Evolutionary conservation across 495 filamentous ascomycete genomes (phyloP).

Genomic region (Margaritispora aquatica): DNA sequence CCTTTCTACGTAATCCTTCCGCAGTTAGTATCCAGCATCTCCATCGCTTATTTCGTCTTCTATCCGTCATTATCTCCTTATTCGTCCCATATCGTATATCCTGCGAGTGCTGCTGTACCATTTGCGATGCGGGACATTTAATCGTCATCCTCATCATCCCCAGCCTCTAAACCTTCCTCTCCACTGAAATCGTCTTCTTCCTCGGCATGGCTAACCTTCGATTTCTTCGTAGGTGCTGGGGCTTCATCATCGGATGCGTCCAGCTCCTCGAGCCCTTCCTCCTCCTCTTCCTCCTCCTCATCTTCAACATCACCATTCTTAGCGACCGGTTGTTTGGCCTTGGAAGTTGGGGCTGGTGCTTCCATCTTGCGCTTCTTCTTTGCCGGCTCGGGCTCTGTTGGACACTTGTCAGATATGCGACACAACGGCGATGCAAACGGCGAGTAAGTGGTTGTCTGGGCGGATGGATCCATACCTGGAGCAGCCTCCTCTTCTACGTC

Average conservation of each 20-base stretch:
- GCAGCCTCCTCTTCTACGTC: slow-evolving; percentile 15
- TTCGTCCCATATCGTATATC: background rate
- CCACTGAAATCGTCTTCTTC: slow-evolving; percentile 10
- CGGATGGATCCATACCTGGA: background rate
- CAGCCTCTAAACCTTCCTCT: slow-evolving; percentile 5
- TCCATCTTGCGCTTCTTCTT: slow-evolving; percentile 2
- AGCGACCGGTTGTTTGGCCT: slow-evolving; percentile 11
- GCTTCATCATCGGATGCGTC: slow-evolving; percentile 1
- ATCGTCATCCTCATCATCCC: slow-evolving; percentile 13
- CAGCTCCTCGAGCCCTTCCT: slow-evolving; percentile 11
- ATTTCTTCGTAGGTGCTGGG: slow-evolving; percentile 14
- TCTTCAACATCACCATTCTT: slow-evolving; percentile 12
- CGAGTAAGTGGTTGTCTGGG: too few species aligned
- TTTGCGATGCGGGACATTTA: background rate
- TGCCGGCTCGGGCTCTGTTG: background rate
- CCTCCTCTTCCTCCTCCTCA: slow-evolving; percentile 18
- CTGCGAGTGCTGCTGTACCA: background rate
- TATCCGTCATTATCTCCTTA: too few species aligned
- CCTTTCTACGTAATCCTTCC: background rate
- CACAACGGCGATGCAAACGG: background rate
- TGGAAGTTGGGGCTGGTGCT: slow-evolving; percentile 9
- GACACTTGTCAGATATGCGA: background rate
- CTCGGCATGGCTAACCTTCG: slow-evolving; percentile 3
- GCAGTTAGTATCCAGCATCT: slow-evolving; percentile 4
- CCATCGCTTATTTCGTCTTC: background rate